Percentiles rank a stretch among this genome's conserved stretches.
Evolutionary conservation across 768 basidiomycete genomes (phyloP).

Genomic region (Boletus subparvulus): DNA sequence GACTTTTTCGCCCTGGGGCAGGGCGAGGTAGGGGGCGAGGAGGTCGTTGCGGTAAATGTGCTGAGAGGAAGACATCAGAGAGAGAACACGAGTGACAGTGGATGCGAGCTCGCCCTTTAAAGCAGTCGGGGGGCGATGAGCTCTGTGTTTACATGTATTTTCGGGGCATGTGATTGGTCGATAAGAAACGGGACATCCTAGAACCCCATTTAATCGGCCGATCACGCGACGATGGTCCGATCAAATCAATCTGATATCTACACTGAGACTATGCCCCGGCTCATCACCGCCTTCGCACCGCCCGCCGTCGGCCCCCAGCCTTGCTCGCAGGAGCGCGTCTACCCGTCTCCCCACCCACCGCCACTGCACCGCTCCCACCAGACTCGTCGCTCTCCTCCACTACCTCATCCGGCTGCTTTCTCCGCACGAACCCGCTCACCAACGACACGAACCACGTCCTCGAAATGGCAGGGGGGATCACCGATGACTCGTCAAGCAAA

Average conservation of each 20-base stretch:
- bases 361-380: slow-evolving; percentile 44
- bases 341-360: slow-evolving; percentile 18
- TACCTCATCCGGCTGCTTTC: slow-evolving; percentile 19
- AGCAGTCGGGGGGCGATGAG: slow-evolving; percentile 8
- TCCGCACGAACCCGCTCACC: slow-evolving; percentile 24
- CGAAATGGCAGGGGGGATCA: slow-evolving; percentile 51
- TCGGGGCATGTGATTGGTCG: slow-evolving; percentile 27
- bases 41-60: slow-evolving; percentile 74
- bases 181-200: slow-evolving; percentile 18
- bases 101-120: slow-evolving; percentile 24
- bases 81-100: neutral
- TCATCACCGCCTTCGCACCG: slow-evolving; percentile 42
- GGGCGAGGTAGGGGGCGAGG: slow-evolving; percentile 84
- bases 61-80: slow-evolving; percentile 27
- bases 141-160: slow-evolving; percentile 31
- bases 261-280: slow-evolving; percentile 18
- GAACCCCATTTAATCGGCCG: slow-evolving; percentile 6
- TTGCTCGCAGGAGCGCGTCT: slow-evolving; percentile 44
- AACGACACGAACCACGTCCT: slow-evolving; percentile 72
- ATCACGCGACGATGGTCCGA: neutral
- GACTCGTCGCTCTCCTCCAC: slow-evolving; percentile 41
- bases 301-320: slow-evolving; percentile 65
- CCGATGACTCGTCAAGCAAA: slow-evolving; percentile 58
- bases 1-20: slow-evolving; percentile 87
- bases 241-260: neutral